phyloP scores from a whole-genome alignment of 306 rosid genomes.

The Pterocarpus macrocarpus region DNA sequence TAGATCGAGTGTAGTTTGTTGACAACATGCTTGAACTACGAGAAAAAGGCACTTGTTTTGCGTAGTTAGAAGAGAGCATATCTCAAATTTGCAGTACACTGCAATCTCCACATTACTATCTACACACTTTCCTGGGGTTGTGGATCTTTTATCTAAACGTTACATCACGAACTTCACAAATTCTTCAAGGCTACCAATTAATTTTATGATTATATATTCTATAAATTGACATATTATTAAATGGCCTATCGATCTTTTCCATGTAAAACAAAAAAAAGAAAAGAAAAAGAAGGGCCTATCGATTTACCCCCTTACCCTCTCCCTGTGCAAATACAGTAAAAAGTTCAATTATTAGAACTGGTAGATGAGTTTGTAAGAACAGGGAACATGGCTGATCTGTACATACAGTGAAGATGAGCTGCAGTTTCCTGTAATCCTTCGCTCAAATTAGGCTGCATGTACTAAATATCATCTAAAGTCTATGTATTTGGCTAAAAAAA shows the following conservation, averaged over 20 bases:
- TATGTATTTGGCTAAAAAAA: conserved; percentile 7
- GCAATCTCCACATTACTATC: conserved; percentile 4
- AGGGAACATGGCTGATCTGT: conserved; percentile 36
- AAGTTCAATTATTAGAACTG: conserved; percentile 37
- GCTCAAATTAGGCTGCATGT: not conserved
- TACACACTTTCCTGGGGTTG: conserved; percentile 5
- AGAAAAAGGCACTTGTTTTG: conserved; percentile 23
- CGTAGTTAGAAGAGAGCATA: conserved; percentile 10
- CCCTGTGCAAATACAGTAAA: conserved; percentile 6
- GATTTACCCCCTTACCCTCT: not conserved
- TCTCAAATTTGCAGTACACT: conserved; percentile 20
- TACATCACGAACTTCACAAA: conserved; percentile 13
- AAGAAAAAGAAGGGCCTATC: not conserved
- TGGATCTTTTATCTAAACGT: conserved; percentile 24
- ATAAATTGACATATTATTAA: not conserved
- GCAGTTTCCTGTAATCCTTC: not conserved
- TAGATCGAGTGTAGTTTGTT: conserved; percentile 22
- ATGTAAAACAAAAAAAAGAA: not conserved
- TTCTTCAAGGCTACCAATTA: not conserved
- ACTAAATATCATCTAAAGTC: conserved; percentile 27
- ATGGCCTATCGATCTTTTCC: too few relatives aligned
- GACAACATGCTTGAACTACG: conserved; percentile 33
- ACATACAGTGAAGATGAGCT: conserved; percentile 39
- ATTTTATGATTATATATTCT: conserved; percentile 18
- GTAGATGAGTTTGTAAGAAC: conserved; percentile 9